Evolutionary conservation across 2,329 filamentous ascomycete species (phyloP), one percentile per base, ranked within the genome.

Genomic region (Aspergillus brunneoviolaceus): DNA sequence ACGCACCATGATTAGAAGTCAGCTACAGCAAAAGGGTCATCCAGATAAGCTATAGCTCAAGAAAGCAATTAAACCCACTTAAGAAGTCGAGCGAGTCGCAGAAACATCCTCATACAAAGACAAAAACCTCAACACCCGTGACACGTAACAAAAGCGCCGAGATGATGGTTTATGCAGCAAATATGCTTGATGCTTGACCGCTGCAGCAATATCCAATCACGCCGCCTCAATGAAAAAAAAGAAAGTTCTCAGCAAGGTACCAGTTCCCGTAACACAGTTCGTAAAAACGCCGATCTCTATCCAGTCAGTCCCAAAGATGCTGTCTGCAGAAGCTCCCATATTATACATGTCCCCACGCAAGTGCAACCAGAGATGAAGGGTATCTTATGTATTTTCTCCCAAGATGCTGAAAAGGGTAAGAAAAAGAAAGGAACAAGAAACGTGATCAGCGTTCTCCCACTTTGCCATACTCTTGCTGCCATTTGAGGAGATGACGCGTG

Each of bases 401-500:
- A 45, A 51, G 50, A 61, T 27, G 23, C 14, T 21, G 48, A 21
- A 23, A 6, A 21, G 19, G 5, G n/a, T n/a, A 19, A 45, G 19
- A 7, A 14, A 9, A 14, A 59, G 51, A 47, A 57, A 57, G 23
- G 39, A 19, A 35, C 47, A 12, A 16, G 3, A 10, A 19, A 45
- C 19, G 14, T 6, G 31, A 54, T 75, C 71, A 80, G 67, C 79
- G 79, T 63, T 83, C 81, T 19, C 80, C 80, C 62, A 79, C 80
- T 65, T 82, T 81, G 49, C 82, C 81, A 73, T 79, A 92, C 70
- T 90, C 85, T 65, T 89, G 88, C 77, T 96, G 91, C 91, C 91
- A 96, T 70, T 90, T 89, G 66, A 94, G 85, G 69, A 96, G 83
- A 72, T 92, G 87, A 63, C 89, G 84, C 62, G 89, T 93, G 73